Evolutionary conservation across 768 basidiomycete genomes (phyloP).

Genomic region (Solioccasus polychromus): DNA sequence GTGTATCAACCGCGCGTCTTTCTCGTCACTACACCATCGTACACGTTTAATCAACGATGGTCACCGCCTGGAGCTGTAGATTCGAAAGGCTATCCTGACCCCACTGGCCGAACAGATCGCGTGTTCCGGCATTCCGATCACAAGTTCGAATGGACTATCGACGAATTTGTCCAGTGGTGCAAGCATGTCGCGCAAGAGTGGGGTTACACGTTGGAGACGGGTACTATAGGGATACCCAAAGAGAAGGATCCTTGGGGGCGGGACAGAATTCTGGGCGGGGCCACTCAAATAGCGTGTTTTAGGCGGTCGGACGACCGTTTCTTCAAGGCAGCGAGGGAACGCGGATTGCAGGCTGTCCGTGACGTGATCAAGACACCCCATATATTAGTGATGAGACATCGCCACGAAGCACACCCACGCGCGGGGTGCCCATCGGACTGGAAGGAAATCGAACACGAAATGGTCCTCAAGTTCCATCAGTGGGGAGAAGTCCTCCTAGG

Average conservation of each 20-base stretch:
- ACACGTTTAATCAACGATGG: constrained; percentile 78
- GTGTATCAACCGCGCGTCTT: constrained; percentile 71
- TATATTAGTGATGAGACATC: constrained; percentile 43
- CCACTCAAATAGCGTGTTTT: constrained; percentile 68
- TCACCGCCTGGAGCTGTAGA: constrained; percentile 47
- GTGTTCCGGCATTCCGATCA: constrained; percentile 82
- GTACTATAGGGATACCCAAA: constrained; percentile 55
- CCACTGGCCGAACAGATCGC: constrained; percentile 69
- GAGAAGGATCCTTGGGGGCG: constrained; percentile 73
- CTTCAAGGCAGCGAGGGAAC: constrained; percentile 32
- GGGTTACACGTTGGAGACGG: constrained; percentile 66
- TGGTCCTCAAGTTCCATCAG: constrained; percentile 54
- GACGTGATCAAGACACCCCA: constrained; percentile 34
- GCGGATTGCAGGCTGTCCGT: constrained; percentile 7
- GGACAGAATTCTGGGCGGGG: constrained; percentile 60
- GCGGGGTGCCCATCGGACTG: constrained; percentile 43
- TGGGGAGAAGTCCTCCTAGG: constrained; percentile 48
- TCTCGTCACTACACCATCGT: constrained; percentile 83
- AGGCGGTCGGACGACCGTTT: constrained; percentile 39
- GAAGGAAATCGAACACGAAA: constrained; percentile 45
- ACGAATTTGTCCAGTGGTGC: constrained; percentile 73
- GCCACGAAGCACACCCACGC: constrained; percentile 49
- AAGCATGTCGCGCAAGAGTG: constrained; percentile 51
- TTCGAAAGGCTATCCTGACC: constrained; percentile 60
- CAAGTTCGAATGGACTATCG: constrained; percentile 84